Evolutionary conservation across 2,329 filamentous ascomycete species (phyloP).

Genomic region (Fusarium sp.): DNA sequence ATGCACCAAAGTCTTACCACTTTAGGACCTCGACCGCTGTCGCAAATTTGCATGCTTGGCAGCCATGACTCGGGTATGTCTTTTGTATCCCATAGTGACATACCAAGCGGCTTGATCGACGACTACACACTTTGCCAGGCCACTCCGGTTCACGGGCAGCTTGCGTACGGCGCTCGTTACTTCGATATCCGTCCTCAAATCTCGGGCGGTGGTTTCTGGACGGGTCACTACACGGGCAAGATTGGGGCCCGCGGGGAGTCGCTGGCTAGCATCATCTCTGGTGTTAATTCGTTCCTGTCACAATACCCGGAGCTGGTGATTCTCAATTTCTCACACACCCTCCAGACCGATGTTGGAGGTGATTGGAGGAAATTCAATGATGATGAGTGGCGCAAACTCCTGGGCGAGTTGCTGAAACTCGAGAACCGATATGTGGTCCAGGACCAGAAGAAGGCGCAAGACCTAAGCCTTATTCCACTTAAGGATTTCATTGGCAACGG

Average conservation of each 20-base stretch:
- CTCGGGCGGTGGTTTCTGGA: background rate
- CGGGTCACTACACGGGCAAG: background rate
- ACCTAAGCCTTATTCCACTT: background rate
- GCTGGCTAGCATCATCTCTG: background rate
- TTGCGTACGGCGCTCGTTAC: background rate
- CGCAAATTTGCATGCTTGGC: background rate
- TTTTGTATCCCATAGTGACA: background rate
- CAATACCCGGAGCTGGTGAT: background rate
- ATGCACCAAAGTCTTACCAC: background rate
- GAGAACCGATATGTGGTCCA: background rate
- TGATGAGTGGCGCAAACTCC: background rate
- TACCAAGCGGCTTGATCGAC: background rate
- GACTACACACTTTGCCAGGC: background rate
- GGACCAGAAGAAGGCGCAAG: background rate
- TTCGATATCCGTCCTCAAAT: conserved; percentile 1
- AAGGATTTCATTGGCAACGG: background rate
- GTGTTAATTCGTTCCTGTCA: background rate
- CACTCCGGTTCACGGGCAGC: background rate
- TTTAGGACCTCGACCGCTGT: background rate
- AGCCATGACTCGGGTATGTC: conserved; percentile 1
- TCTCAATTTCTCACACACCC: background rate
- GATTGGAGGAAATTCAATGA: background rate
- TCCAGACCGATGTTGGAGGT: background rate
- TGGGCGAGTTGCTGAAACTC: background rate
- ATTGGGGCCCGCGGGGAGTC: conserved; percentile 1